Base-by-base conservation (phyloP, 23 red algal genomes). In the Cyanidium caldarium region DNA sequence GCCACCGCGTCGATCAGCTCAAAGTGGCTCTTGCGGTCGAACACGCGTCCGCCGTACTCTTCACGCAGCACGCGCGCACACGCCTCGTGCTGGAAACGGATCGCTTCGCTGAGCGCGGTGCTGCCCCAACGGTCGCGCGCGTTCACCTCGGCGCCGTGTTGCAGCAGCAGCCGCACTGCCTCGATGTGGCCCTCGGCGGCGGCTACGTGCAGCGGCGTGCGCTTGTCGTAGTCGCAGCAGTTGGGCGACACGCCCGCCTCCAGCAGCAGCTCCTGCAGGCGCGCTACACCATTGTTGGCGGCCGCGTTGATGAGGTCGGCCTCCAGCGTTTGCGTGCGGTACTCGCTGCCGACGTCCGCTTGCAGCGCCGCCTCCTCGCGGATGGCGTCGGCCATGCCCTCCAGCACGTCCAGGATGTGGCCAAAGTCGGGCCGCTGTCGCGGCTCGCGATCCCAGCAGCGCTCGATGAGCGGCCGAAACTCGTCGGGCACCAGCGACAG, bases 41-140 rank as follows among this genome's bases (percentile, higher is more conserved):
- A 61, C 7, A 61, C 31, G 3, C 51, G 7, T 16, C 51, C 51
- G 10, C 51, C 51, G 23, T 61, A 61, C 51, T 61, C 10, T 10
- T 61, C 51, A 21, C 51, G 51, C 21, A 61, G 21, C 13, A 61
- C 23, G n/a, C 31, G 13, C 31, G 51, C 51, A 61, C 51, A 61
- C n/a, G 19, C n/a, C 51, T 61, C 51, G 21, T 61, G 51, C 5
- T 28, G 51, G 23, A 61, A 61, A 25, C 51, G 51, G 7, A 61
- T 68, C 39, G 88, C 88, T 70, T 94, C 81, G 46, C 84, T 76
- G 40, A 66, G 66, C 0, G 88, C 81, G 35, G 76, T 86, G 25
- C 73, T 61, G 43, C 78, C 78, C 88, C 88, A 94, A 26, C 88
- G 82, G 46, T 94, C 88, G 12, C 73, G 66, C 16, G 74, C 81